Percentiles rank a stretch among this genome's conserved stretches.
phyloP scores from a whole-genome alignment of 139 green algal genomes.

The Asterochloris sp. region DNA sequence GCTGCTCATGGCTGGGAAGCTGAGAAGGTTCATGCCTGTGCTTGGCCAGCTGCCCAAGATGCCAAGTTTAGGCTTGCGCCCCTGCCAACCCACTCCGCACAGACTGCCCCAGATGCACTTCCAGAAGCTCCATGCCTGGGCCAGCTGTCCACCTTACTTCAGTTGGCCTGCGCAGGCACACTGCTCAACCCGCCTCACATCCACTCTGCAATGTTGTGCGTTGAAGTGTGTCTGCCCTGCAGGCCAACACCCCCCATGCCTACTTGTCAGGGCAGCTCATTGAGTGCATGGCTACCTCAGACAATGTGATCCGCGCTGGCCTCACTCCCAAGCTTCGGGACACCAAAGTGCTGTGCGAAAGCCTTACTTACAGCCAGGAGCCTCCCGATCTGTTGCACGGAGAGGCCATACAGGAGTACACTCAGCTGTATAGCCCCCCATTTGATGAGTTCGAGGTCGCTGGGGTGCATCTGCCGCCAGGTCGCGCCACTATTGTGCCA shows the following conservation, averaged over 20 bases:
- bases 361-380: slow-evolving; percentile 82
- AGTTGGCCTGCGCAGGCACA: too few species aligned
- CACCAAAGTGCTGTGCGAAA: slow-evolving; percentile 78
- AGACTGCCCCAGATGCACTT: too few species aligned
- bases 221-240: background rate
- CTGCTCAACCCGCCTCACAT: too few species aligned
- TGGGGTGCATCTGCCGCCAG: slow-evolving; percentile 15
- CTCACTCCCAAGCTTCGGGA: slow-evolving; percentile 95
- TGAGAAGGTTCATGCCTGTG: too few species aligned
- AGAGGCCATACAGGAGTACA: slow-evolving; percentile 28
- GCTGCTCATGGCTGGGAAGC: too few species aligned
- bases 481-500: slow-evolving; percentile 23
- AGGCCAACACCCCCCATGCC: slow-evolving; percentile 95
- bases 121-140: too few species aligned
- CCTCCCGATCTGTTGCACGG: slow-evolving; percentile 41
- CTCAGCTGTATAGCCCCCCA: slow-evolving; percentile 68
- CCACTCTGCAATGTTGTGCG: too few species aligned
- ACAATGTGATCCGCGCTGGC: slow-evolving; percentile 97
- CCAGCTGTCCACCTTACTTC: too few species aligned
- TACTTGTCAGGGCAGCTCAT: slow-evolving; percentile 88
- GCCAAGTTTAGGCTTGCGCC: too few species aligned
- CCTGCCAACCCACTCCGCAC: too few species aligned
- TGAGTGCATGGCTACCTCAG: slow-evolving; percentile 92
- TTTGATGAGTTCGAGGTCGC: slow-evolving; percentile 90
- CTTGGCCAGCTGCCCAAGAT: too few species aligned